Conservation (phyloP, 2,329 filamentous ascomycete genomes). For the Neonectria ditissima region DNA sequence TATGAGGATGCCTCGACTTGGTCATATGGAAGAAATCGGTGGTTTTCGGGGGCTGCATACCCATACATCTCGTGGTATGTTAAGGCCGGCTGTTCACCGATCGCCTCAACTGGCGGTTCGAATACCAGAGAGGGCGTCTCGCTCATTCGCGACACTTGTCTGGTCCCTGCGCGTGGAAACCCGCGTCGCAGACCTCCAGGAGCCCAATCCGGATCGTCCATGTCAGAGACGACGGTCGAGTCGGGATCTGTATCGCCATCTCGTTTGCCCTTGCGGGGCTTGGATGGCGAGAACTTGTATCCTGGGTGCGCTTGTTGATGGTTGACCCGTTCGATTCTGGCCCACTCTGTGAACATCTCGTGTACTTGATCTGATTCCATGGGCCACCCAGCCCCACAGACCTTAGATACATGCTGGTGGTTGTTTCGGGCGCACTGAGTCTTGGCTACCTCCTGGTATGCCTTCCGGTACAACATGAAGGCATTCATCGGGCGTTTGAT, state of each 20-base stretch:
- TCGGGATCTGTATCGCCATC: conserved; percentile 44
- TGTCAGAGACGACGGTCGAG: conserved; percentile 29
- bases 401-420: conserved; percentile 89
- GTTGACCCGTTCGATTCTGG: conserved; percentile 84
- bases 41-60: conserved; percentile 28
- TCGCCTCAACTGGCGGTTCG: conserved; percentile 21
- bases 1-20: conserved; percentile 32
- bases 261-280: conserved; percentile 60
- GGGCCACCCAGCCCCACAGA: conserved; percentile 90
- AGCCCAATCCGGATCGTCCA: conserved; percentile 41
- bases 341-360: conserved; percentile 81
- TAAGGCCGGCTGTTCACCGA: conserved; percentile 17
- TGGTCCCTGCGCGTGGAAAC: conserved; percentile 26
- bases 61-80: conserved; percentile 32
- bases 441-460: conserved; percentile 89
- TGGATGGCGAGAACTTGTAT: conserved; percentile 94
- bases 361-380: conserved; percentile 80
- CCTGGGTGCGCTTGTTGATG: conserved; percentile 87
- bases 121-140: conserved; percentile 34
- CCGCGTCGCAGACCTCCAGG: conserved; percentile 10
- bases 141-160: conserved; percentile 33
- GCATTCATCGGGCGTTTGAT: conserved; percentile 96
- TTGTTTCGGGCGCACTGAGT: conserved; percentile 86
- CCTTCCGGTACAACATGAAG: conserved; percentile 97
- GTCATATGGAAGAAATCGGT: conserved; percentile 29